Evolutionary conservation across 2,329 filamentous ascomycete genomes (phyloP).

Genomic region (Ustilaginoidea virens): DNA sequence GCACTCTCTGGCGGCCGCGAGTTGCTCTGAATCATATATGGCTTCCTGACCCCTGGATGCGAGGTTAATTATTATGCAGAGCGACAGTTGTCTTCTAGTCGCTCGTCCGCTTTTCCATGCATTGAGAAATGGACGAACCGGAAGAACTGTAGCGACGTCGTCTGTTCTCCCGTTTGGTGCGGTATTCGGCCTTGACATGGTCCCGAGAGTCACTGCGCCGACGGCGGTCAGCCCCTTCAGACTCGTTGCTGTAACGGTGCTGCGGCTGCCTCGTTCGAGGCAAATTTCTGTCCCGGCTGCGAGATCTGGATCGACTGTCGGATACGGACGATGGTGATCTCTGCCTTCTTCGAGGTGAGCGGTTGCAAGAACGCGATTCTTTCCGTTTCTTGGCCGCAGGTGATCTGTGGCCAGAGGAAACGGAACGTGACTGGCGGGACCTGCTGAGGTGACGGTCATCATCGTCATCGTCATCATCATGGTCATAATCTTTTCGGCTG

Average conservation of each 20-base stretch:
- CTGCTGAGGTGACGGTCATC: constrained; percentile 9
- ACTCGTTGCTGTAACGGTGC: constrained; percentile 3
- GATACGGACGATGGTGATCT: constrained; percentile 24
- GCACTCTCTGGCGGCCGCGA: too few species aligned
- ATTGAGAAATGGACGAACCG: constrained; percentile 31
- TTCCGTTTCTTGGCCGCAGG: constrained; percentile 34
- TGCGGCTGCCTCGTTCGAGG: constrained; percentile 2
- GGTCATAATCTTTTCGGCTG: constrained; percentile 9
- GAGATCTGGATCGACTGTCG: constrained; percentile 19
- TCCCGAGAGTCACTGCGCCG: constrained; percentile 1
- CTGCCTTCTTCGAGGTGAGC: constrained; percentile 25
- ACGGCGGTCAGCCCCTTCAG: constrained; percentile 2
- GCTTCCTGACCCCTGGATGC: too few species aligned
- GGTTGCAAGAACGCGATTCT: constrained; percentile 31
- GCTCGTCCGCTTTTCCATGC: constrained; percentile 43
- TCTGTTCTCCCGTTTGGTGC: constrained; percentile 5
- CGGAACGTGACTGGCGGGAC: constrained; percentile 16
- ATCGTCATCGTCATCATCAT: constrained; percentile 8
- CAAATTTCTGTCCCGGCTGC: constrained; percentile 11
- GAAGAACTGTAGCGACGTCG: constrained; percentile 36
- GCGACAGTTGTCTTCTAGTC: constrained; percentile 21
- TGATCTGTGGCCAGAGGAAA: constrained; percentile 22
- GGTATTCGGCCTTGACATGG: too few species aligned
- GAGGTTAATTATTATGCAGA: constrained; percentile 7
- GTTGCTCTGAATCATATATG: too few species aligned